Conservation (phyloP, 176 grass and related monocot genomes). For the Rhynchospora pubera region DNA sequence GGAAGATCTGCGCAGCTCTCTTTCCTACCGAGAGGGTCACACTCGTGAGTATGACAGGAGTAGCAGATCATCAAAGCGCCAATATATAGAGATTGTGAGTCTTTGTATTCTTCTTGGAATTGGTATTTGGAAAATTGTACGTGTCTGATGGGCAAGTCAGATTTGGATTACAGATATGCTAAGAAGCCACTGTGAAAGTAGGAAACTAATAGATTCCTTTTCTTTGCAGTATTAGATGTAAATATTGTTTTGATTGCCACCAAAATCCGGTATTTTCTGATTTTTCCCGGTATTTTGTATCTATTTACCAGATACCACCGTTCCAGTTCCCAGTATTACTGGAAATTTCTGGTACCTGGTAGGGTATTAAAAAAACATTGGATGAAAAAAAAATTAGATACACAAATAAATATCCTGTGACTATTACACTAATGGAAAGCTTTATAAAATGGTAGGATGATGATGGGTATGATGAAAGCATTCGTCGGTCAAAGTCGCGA, state of each 20-base stretch:
- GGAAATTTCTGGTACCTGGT: too few species aligned
- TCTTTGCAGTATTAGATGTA: not conserved
- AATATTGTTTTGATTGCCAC: too few species aligned
- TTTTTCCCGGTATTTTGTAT: too few species aligned
- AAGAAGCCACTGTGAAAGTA: not conserved
- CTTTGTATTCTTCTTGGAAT: not conserved
- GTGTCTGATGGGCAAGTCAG: not conserved
- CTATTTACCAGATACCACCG: too few species aligned
- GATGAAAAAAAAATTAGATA: conserved; percentile 2
- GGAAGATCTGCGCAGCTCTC: conserved; percentile 4
- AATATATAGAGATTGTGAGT: conserved; percentile 12
- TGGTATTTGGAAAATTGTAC: not conserved
- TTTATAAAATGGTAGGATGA: conserved; percentile 9
- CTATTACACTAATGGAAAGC: not conserved
- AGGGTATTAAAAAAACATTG: too few species aligned
- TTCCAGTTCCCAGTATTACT: too few species aligned
- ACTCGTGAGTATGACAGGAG: conserved; percentile 6
- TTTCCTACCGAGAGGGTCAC: conserved; percentile 6
- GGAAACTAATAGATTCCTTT: not conserved
- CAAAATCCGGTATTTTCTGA: too few species aligned
- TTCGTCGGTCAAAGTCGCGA: not conserved
- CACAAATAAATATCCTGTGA: not conserved
- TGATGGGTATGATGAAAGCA: conserved; percentile 17
- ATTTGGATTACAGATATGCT: not conserved
- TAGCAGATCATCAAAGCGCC: conserved; percentile 8